A percentile compares a stretch with the other conserved stretches of the same genome.
Conservation (phyloP, 2,329 filamentous ascomycete genomes). For the Cryphonectria parasitica region DNA sequence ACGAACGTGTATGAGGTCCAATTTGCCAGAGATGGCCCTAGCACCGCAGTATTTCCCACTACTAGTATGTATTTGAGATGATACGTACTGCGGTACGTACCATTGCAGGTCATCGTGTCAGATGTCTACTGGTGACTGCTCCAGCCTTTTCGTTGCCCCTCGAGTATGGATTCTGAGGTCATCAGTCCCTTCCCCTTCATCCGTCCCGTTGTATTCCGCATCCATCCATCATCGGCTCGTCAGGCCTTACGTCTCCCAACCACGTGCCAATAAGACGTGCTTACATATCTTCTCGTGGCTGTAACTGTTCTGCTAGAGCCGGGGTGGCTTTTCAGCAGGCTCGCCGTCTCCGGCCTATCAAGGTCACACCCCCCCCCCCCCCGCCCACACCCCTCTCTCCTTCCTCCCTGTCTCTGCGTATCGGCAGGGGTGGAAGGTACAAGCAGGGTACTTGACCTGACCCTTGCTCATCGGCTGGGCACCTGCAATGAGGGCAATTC, state of each 20-base stretch:
- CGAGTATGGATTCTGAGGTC: neutral
- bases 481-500: neutral
- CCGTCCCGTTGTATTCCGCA: neutral
- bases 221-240: neutral
- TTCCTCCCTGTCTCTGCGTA: slow-evolving; percentile 16
- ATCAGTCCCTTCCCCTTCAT: neutral
- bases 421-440: slow-evolving; percentile 23
- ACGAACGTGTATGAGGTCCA: neutral
- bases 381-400: neutral
- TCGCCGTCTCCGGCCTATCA: slow-evolving; percentile 12
- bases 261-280: slow-evolving; percentile 5
- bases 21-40: neutral
- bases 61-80: neutral
- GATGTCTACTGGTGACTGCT: neutral
- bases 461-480: slow-evolving; percentile 12
- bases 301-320: neutral
- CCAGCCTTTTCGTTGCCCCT: neutral
- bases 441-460: slow-evolving; percentile 18
- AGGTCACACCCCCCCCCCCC: slow-evolving; percentile 20
- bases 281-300: neutral
- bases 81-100: neutral
- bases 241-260: neutral
- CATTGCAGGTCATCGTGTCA: neutral
- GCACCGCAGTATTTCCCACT: neutral
- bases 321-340: neutral